Conservation (phyloP, 2,329 filamentous ascomycete genomes). For the Pseudocercospora cruenta region DNA sequence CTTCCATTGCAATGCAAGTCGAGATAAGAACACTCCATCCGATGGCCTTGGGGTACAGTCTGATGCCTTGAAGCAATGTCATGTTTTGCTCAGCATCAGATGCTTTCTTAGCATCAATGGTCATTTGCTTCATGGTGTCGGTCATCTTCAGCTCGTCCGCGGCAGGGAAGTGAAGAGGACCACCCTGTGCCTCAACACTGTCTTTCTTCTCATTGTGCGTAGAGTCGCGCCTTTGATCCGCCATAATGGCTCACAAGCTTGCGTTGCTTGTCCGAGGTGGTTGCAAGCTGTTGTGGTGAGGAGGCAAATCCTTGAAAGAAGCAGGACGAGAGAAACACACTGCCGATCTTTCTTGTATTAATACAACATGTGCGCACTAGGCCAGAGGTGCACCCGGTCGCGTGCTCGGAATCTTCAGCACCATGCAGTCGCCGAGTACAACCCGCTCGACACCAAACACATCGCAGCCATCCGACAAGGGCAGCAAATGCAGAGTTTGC, state of each 20-base stretch:
- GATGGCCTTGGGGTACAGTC: constrained; percentile 84
- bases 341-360: constrained; percentile 5
- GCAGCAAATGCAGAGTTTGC: not conserved
- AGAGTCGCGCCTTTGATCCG: not conserved
- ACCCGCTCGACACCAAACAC: not conserved
- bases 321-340: not conserved
- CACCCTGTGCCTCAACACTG: constrained; percentile 13
- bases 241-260: constrained; percentile 7
- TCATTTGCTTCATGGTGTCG: constrained; percentile 34
- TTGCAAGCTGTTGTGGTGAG: constrained; percentile 4
- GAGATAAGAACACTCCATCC: constrained; percentile 82
- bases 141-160: constrained; percentile 39
- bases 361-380: constrained; percentile 6
- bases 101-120: constrained; percentile 49
- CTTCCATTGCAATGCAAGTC: constrained; percentile 91
- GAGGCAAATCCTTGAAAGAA: constrained; percentile 8
- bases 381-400: constrained; percentile 2
- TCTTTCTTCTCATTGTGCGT: constrained; percentile 8
- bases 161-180: constrained; percentile 26
- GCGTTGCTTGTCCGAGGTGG: not conserved
- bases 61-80: constrained; percentile 72
- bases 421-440: constrained; percentile 4
- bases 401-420: constrained; percentile 6
- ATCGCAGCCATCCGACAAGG: not conserved
- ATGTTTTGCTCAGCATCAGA: constrained; percentile 55